These are phyloP conservation scores for Bacterosira constricta DNA, from an alignment of 108 stramenopile genomes.

Conservation along the genomic window DNA sequence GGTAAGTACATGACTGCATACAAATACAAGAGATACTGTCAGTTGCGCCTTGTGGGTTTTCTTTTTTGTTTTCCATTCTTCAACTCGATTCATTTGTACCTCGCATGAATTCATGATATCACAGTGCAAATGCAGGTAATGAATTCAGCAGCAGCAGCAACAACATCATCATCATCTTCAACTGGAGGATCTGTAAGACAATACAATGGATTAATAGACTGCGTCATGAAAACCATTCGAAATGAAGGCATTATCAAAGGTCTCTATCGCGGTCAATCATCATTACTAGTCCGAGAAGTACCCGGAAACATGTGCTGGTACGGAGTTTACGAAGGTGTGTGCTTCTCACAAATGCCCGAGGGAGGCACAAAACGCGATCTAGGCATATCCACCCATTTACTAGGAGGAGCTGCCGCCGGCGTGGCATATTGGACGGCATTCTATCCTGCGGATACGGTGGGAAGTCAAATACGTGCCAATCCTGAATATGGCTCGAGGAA, in stretches of 20 bases:
- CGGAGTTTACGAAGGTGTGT: constrained; percentile 53
- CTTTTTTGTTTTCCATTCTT: neutral
- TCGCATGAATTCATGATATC: too few relatives aligned
- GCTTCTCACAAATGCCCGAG: constrained; percentile 48
- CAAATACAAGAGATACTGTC: constrained; percentile 16
- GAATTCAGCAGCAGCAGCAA: constrained; percentile 31
- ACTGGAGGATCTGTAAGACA: neutral
- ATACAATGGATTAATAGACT: constrained; percentile 52
- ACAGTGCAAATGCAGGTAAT: constrained; percentile 46
- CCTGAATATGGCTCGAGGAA: constrained; percentile 32
- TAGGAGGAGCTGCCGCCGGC: constrained; percentile 52
- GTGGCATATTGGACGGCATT: constrained; percentile 62
- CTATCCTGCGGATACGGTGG: constrained; percentile 59
- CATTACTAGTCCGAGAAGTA: constrained; percentile 44
- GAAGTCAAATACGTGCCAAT: constrained; percentile 47
- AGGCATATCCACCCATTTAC: constrained; percentile 37
- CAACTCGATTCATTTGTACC: too few relatives aligned
- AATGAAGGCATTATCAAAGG: constrained; percentile 49
- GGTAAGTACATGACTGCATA: neutral
- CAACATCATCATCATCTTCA: neutral
- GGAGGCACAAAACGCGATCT: constrained; percentile 59
- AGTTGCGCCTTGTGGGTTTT: too few relatives aligned
- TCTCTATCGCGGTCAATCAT: constrained; percentile 47
- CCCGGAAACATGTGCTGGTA: constrained; percentile 59
- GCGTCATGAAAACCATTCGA: constrained; percentile 45